Percentiles rank a stretch among this genome's conserved stretches.
Evolutionary conservation across 1,284 basidiomycete species (phyloP).

Genomic region (Cryptococcus sp.): DNA sequence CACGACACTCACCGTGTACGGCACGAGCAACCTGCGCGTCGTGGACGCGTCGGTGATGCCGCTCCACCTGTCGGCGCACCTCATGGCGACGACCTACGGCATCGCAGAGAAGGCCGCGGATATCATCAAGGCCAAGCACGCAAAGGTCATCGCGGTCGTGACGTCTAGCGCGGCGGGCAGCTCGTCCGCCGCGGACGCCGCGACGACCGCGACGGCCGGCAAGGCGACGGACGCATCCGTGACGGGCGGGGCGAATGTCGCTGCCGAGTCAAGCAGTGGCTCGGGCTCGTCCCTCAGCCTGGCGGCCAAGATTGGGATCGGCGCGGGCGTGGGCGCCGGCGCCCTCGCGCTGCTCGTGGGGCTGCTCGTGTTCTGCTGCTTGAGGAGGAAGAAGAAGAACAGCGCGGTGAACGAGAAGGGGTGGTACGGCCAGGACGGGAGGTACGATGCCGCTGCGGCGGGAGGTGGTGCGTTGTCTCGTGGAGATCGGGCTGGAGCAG

Average conservation of each 20-base stretch:
- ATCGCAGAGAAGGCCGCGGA: slow-evolving; percentile 65
- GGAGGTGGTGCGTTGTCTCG: slow-evolving; percentile 1
- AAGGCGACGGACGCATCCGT: slow-evolving; percentile 28
- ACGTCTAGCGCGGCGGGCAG: background rate
- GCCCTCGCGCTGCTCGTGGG: slow-evolving; percentile 32
- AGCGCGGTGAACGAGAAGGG: slow-evolving; percentile 23
- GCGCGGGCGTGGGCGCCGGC: slow-evolving; percentile 36
- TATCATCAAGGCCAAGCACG: slow-evolving; percentile 55
- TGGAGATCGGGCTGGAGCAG: background rate
- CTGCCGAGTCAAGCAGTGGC: background rate
- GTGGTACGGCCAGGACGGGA: slow-evolving; percentile 24
- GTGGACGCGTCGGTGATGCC: slow-evolving; percentile 53
- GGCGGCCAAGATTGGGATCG: slow-evolving; percentile 40
- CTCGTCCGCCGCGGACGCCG: slow-evolving; percentile 19
- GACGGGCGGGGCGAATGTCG: background rate
- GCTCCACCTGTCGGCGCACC: slow-evolving; percentile 48
- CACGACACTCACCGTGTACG: slow-evolving; percentile 61
- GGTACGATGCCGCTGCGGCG: slow-evolving; percentile 15
- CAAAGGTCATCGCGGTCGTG: slow-evolving; percentile 8
- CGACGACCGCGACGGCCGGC: slow-evolving; percentile 22
- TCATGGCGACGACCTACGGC: slow-evolving; percentile 59
- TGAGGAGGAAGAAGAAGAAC: slow-evolving; percentile 28
- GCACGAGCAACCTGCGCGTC: slow-evolving; percentile 54
- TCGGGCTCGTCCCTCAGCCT: slow-evolving; percentile 8
- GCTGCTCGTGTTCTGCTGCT: slow-evolving; percentile 30